Evolutionary conservation across 75 land plant species (phyloP), one percentile per base, ranked within the genome.

Genomic region (Pseudotsuga menziesii): DNA sequence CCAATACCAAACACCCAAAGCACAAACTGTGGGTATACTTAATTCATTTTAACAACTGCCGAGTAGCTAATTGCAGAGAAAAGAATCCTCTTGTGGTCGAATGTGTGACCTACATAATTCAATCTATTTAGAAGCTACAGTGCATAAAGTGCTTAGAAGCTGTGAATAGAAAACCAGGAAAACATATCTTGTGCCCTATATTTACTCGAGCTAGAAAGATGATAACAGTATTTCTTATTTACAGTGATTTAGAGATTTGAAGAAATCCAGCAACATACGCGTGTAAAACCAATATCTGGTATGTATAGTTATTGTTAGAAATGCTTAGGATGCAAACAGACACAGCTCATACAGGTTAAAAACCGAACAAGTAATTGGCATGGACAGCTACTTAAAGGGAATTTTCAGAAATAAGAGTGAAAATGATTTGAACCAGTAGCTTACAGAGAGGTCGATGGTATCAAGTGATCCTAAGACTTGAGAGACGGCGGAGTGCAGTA

Each of bases 391-490:
- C 54, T 48, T 48, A 48, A 9, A 48, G 54, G 54, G 54, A 0
- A 9, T 48, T 48, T 9, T 9, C 54, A 48, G 11, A 48, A 9
- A 48, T 16, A 14, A 27, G 2, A 64, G 19, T 64, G 19, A 17
- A 19, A 32, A 64, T 5, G 35, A 29, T 9, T 29, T 16, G 39
- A 4, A 16, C 35, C 16, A 6, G 41, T 35, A 12, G 36, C 82
- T 77, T 39, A 83, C 82, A 8, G 82, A 74, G 75, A 86, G 80
- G 63, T 83, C 72, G 25, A 84, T 67, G 61, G 81, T 23, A 9
- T 77, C 39, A 52, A 86, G 75, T 26, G 44, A 23, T 48, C 78
- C 39, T 55, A 84, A 81, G 5, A 78, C 78, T 32, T 88, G 83
- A 13, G 55, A 64, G 4, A 80, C 87, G 14, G 79, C 74, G 23